Percentiles rank a stretch among this genome's conserved stretches.
phyloP scores from a whole-genome alignment of 2,329 filamentous ascomycete species.

The Stemphylium lycopersici region DNA sequence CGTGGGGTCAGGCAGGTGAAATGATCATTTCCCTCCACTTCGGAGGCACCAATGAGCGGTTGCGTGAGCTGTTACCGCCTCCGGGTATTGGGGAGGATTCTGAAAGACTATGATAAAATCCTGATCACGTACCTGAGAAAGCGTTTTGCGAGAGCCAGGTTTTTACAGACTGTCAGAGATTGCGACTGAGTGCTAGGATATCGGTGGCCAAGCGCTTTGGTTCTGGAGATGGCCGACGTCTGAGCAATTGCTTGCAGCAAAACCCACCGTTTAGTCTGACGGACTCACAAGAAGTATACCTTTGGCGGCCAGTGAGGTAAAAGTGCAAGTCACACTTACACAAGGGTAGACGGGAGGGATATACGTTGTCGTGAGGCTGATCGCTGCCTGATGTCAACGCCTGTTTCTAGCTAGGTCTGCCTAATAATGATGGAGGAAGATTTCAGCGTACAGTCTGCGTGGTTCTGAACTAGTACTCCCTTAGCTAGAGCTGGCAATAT shows the following conservation, averaged over 20 bases:
- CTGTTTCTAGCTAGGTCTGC: neutral
- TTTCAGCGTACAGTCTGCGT: conserved; percentile 1
- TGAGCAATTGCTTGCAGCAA: neutral
- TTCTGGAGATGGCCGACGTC: neutral
- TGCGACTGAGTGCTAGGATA: neutral
- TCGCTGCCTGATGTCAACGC: conserved; percentile 15
- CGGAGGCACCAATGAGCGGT: conserved; percentile 9
- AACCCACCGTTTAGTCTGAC: neutral
- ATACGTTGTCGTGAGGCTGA: neutral
- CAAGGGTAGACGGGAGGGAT: neutral
- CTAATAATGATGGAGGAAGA: conserved; percentile 3
- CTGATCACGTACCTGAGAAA: conserved; percentile 18
- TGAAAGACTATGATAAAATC: conserved; percentile 2
- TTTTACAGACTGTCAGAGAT: neutral
- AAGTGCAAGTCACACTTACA: neutral
- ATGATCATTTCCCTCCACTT: neutral
- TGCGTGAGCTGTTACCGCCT: conserved; percentile 18
- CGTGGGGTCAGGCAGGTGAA: neutral
- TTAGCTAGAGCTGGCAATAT: conserved; percentile 5
- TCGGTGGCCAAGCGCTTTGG: neutral
- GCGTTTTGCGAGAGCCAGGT: neutral
- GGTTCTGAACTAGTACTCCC: conserved; percentile 10
- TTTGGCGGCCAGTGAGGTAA: neutral
- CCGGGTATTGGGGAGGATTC: neutral
- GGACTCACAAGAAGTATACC: neutral